A percentile compares a stretch with the other conserved stretches of the same genome.
Conservation (phyloP, 352 stramenopile genomes). For the Pythium aphanidermatum region DNA sequence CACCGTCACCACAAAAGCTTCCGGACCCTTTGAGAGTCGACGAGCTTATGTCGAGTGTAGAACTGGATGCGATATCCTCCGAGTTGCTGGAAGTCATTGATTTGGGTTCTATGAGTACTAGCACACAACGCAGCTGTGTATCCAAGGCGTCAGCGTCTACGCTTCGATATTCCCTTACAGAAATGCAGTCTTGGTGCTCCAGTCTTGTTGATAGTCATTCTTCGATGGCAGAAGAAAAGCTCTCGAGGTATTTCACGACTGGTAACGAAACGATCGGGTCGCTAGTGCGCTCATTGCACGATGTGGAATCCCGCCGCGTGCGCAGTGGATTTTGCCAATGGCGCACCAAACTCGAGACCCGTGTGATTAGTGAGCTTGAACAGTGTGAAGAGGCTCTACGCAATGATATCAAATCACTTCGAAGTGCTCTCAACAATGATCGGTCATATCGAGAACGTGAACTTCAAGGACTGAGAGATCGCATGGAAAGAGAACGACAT, state of each 20-base stretch:
- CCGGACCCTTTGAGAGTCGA: conserved; percentile 10
- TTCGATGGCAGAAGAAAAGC: conserved; percentile 12
- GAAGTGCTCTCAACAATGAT: conserved; percentile 30
- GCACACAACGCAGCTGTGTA: conserved; percentile 8
- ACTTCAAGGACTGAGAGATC: conserved; percentile 45
- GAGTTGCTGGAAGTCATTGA: conserved; percentile 2
- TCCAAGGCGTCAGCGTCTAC: conserved; percentile 31
- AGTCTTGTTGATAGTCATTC: conserved; percentile 38
- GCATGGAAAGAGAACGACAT: conserved; percentile 68
- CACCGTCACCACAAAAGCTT: conserved; percentile 9
- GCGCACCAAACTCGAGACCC: conserved; percentile 49
- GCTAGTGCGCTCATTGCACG: too few species aligned
- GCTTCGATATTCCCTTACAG: conserved; percentile 35
- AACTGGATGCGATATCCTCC: background rate
- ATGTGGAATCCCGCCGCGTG: conserved; percentile 39
- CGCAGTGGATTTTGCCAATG: conserved; percentile 57
- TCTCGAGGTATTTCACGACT: conserved; percentile 24
- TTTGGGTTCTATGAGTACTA: background rate
- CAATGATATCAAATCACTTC: conserved; percentile 39
- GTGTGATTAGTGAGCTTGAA: conserved; percentile 33
- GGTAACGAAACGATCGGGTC: conserved; percentile 38
- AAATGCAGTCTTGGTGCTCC: conserved; percentile 43
- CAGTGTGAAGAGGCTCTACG: conserved; percentile 28
- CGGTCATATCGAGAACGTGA: conserved; percentile 43
- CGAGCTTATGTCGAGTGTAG: conserved; percentile 10